Evolutionary conservation across 2,329 filamentous ascomycete genomes (phyloP), one percentile per base, ranked within the genome.

Genomic region (Diaporthe aspalathi): DNA sequence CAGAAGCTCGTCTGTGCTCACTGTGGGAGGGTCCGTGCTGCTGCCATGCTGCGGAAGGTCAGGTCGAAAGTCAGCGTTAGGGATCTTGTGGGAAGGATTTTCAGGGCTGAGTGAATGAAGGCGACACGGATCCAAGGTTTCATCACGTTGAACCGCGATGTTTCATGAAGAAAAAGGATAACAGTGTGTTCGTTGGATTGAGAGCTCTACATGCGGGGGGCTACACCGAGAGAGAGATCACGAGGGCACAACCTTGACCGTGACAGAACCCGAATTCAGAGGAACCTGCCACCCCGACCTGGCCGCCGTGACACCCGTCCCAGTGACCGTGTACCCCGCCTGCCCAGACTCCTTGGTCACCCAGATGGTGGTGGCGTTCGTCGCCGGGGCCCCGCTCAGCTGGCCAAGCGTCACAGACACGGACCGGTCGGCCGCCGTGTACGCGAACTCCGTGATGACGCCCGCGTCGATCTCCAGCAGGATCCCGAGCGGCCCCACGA

Each of bases 401-500:
- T 84, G 80, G 0, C 74, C 72, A 20, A 84, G 27, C 5, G 78
- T 77, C 1, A 84, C 47, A 0, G 76, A 74, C 8, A 81, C 70
- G 11, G 71, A 74, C 24, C 74, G 75, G 5, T 75, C 72, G 1
- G 71, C 73, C 1, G 71, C 62, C 7, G 76, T 70, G 69, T 83
- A 86, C 0, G 70, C 77, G 29, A 87, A 81, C 17, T 77, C 73
- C 5, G 76, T 72, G 9, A 88, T 83, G 0, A 78, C 79, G 1
- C 84, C 86, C 0, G 84, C 83, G 68, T 87, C 84, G 11, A 84
- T 72, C 0, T 78, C 78, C 5, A 87, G 67, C 67, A 80, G 74
- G 9, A 87, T 57, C 0, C 83, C 83, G 35, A 87, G 40, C 0
- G 83, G 81, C 0, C 84, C 86, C 11, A 89, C 79, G 63, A 86